phyloP scores from a whole-genome alignment of 139 green algal species.

The Pycnococcus provasolii region DNA sequence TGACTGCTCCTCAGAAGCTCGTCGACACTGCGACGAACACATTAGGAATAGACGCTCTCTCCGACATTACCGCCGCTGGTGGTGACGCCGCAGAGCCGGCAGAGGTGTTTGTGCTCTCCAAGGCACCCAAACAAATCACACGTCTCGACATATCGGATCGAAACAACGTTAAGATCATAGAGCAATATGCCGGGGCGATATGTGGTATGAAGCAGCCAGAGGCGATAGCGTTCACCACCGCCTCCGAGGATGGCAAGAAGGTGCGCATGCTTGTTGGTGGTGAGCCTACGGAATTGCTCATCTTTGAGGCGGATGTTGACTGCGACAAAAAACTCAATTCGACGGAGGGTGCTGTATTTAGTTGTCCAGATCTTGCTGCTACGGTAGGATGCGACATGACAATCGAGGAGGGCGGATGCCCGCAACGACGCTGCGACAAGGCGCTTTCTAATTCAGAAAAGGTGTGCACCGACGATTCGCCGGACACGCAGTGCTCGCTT shows the following conservation, averaged over 20 bases:
- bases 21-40: no score
- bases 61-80: no score
- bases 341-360: no score
- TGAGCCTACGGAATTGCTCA: background rate
- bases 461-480: constrained; percentile 9
- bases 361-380: no score
- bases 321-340: no score
- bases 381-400: constrained; percentile 1
- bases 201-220: constrained; percentile 13
- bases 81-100: no score
- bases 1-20: no score
- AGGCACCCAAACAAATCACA: no score
- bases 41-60: no score
- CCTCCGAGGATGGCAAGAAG: background rate
- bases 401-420: constrained; percentile 3
- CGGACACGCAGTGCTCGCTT: background rate
- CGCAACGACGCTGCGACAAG: constrained; percentile 10
- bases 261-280: constrained; percentile 10
- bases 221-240: constrained; percentile 10
- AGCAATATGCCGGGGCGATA: constrained; percentile 6
- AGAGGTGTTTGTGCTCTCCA: no score
- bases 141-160: no score
- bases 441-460: background rate
- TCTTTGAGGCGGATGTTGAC: constrained; percentile 3
- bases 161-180: background rate